Percentiles rank a stretch among this genome's conserved stretches.
These are phyloP conservation scores for Gamarada debralockiae DNA, from an alignment of 495 filamentous ascomycete species.

Conservation along the genomic window DNA sequence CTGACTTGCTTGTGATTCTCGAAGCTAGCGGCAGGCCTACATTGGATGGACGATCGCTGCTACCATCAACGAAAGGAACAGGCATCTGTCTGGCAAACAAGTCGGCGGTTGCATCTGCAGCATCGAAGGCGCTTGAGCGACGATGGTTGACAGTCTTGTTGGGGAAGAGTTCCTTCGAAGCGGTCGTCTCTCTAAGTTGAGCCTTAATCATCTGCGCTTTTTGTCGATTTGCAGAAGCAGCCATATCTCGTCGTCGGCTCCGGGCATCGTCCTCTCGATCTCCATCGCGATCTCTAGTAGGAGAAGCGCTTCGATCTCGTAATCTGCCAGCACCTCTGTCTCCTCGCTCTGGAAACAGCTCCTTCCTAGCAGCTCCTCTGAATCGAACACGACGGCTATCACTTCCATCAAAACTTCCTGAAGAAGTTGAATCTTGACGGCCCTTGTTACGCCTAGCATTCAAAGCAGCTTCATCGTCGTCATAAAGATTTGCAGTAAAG, in stretches of 20 bases:
- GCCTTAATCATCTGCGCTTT: constrained; percentile 41
- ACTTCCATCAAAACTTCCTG: constrained; percentile 25
- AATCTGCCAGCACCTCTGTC: constrained; percentile 36
- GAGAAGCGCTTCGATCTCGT: constrained; percentile 71
- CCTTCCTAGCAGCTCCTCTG: constrained; percentile 22
- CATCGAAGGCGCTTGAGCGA: constrained; percentile 63
- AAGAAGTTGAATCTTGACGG: constrained; percentile 12
- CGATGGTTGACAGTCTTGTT: constrained; percentile 52
- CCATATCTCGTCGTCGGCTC: constrained; percentile 26
- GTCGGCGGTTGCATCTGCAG: constrained; percentile 57
- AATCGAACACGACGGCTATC: constrained; percentile 23
- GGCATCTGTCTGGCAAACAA: constrained; percentile 50
- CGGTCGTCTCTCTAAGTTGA: constrained; percentile 10
- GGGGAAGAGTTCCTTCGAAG: constrained; percentile 65
- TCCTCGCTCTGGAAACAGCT: constrained; percentile 23
- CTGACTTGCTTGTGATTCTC: constrained; percentile 31
- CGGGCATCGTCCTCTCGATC: constrained; percentile 19
- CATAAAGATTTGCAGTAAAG: constrained; percentile 76
- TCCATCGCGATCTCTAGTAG: constrained; percentile 56
- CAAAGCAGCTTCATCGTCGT: constrained; percentile 52
- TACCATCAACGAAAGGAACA: constrained; percentile 47
- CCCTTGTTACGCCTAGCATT: constrained; percentile 19
- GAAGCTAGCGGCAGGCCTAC: constrained; percentile 28
- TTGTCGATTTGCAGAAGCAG: constrained; percentile 35
- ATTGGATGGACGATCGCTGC: constrained; percentile 24